phyloP scores from a whole-genome alignment of 2,329 filamentous ascomycete genomes.

The Claviceps africana region DNA sequence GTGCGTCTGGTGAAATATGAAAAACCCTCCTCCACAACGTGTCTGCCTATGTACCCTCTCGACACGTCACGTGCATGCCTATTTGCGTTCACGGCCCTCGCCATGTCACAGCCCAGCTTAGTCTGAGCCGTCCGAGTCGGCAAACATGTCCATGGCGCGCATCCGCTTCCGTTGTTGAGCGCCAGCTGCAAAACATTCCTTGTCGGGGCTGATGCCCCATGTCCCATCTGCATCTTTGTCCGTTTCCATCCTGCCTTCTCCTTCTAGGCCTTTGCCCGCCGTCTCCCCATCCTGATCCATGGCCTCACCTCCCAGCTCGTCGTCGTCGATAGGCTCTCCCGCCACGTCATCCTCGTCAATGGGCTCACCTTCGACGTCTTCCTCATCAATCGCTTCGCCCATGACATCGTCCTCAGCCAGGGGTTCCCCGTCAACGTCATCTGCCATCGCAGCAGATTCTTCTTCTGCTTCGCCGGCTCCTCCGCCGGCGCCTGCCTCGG shows the following conservation, averaged over 20 bases:
- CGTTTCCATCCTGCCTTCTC: constrained; percentile 2
- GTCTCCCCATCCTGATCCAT: constrained; percentile 24
- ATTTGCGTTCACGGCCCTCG: not conserved
- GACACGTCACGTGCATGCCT: not conserved
- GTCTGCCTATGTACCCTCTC: not conserved
- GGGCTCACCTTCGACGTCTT: constrained; percentile 32
- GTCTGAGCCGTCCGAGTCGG: constrained; percentile 47
- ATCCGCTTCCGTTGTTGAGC: constrained; percentile 44
- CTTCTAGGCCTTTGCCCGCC: constrained; percentile 17
- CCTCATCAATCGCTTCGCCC: constrained; percentile 31
- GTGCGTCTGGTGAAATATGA: not conserved
- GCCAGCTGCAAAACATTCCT: constrained; percentile 18
- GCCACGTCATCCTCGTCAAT: constrained; percentile 28
- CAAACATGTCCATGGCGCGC: constrained; percentile 78
- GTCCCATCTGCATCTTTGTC: constrained; percentile 30
- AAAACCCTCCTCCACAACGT: not conserved
- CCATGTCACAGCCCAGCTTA: not conserved
- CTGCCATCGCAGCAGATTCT: constrained; percentile 16
- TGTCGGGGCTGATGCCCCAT: constrained; percentile 14
- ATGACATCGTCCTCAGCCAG: constrained; percentile 30
- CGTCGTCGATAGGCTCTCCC: constrained; percentile 28
- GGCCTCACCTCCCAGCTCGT: constrained; percentile 27
- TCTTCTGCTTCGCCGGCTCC: constrained; percentile 1
- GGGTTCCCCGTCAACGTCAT: constrained; percentile 24
- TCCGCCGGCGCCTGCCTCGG: constrained; percentile 4